Percentiles rank a stretch among this genome's conserved stretches.
Conservation (phyloP, 108 stramenopile genomes). For the Fragilaria radians region DNA sequence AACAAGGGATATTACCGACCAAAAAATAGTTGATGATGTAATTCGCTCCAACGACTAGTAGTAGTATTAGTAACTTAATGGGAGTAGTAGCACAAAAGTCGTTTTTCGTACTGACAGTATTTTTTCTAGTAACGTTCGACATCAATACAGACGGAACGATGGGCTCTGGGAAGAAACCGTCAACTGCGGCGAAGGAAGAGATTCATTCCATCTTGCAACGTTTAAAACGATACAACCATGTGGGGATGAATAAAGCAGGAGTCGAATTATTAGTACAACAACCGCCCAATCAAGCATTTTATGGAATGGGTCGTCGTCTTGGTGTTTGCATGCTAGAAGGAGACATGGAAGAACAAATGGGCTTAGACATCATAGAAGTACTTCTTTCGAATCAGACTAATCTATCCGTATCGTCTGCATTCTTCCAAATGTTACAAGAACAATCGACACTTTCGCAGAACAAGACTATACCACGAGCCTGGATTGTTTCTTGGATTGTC, state of each 20-base stretch:
- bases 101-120: too few species aligned
- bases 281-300: constrained; percentile 4
- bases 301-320: constrained; percentile 3
- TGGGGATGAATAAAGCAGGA: too few species aligned
- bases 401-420: not conserved
- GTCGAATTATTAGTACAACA: not conserved
- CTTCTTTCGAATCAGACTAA: not conserved
- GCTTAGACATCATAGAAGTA: not conserved
- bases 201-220: constrained; percentile 4
- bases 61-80: too few species aligned
- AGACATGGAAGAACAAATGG: not conserved
- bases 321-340: not conserved
- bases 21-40: too few species aligned
- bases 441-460: not conserved
- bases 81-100: too few species aligned
- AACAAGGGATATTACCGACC: too few species aligned
- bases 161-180: not conserved
- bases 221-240: not conserved
- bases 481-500: not conserved
- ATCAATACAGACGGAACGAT: not conserved
- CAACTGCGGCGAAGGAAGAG: not conserved
- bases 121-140: too few species aligned
- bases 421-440: not conserved
- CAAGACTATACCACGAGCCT: not conserved
- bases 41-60: too few species aligned